Evolutionary conservation across 768 basidiomycete species (phyloP), one percentile per base, ranked within the genome.

Genomic region (Tulasnella sp.): DNA sequence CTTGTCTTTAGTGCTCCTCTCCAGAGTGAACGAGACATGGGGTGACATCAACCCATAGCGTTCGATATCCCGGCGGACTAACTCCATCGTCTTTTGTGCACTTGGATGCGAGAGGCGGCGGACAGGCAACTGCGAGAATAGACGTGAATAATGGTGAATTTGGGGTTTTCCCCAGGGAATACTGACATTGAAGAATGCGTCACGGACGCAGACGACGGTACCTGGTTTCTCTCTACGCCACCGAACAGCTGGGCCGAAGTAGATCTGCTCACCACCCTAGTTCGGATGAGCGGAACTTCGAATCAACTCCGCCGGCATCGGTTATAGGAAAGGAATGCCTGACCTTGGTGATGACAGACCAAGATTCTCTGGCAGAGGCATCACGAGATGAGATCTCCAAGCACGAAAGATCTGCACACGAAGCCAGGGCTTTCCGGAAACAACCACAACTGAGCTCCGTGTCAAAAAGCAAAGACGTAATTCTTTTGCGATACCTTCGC

Each of bases 121-220:
- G 81, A 96, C 90, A 46, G 95, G 95, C 64, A 96, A 89, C 95
- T 96, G 83, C 37, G 73, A 58, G 28, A 31, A 3, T 73, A 77
- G 72, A 22, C 31, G 14, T 60, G 40, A 46, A 72, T 37, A 44
- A 81, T 46, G 3, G 46, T 80, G 42, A 14, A 20, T 37, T n/a
- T 41, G 46, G 9, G 44, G 7, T 34, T 22, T 41, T 42, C 37
- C 50, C 72, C 31, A 44, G 46, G 37, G 73, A 82, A 42, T 24
- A 87, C 91, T 69, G 81, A 96, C 96, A 84, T 94, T 96, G 84
- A 93, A 94, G 84, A 98, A 99, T 3, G 94, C 92, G 85, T 98
- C 97, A 31, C 94, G 92, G 69, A 98, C 88, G 83, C 90, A 92
- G 60, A 97, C 93, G 16, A 90, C 92, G 8, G 97, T 98, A 3